phyloP scores from a whole-genome alignment of 768 basidiomycete genomes.

The Xerocomus potaroensis region DNA sequence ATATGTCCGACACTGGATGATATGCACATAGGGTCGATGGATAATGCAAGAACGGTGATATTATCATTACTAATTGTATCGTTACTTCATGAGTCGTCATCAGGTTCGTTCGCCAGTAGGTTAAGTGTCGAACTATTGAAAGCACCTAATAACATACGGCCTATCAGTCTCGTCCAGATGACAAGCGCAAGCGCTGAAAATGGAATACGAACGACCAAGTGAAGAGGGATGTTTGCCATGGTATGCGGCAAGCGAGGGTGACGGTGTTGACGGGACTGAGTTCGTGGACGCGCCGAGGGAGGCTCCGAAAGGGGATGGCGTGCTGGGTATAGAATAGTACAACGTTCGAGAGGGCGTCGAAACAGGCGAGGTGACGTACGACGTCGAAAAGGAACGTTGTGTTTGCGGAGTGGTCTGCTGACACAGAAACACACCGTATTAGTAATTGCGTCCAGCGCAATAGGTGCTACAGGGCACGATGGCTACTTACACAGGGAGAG shows the following conservation, averaged over 20 bases:
- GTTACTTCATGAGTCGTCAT: constrained; percentile 27
- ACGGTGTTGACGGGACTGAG: constrained; percentile 32
- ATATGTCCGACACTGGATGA: background rate
- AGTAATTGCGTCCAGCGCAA: too few species aligned
- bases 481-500: constrained; percentile 18
- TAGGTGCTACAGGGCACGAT: background rate
- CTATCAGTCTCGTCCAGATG: background rate
- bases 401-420: constrained; percentile 24
- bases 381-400: constrained; percentile 28
- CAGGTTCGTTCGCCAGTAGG: constrained; percentile 25
- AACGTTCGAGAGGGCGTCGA: constrained; percentile 33
- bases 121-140: constrained; percentile 28
- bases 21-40: constrained; percentile 5
- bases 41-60: constrained; percentile 6
- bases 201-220: constrained; percentile 32
- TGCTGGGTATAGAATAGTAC: constrained; percentile 34
- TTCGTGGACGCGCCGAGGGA: constrained; percentile 31
- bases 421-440: background rate
- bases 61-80: background rate
- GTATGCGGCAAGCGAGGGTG: constrained; percentile 38
- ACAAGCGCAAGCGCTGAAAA: background rate
- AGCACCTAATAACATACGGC: constrained; percentile 17
- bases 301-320: constrained; percentile 35
- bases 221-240: constrained; percentile 34
- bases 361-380: constrained; percentile 27